phyloP scores from a whole-genome alignment of 2,329 filamentous ascomycete genomes.

The Cercospora berteroae region DNA sequence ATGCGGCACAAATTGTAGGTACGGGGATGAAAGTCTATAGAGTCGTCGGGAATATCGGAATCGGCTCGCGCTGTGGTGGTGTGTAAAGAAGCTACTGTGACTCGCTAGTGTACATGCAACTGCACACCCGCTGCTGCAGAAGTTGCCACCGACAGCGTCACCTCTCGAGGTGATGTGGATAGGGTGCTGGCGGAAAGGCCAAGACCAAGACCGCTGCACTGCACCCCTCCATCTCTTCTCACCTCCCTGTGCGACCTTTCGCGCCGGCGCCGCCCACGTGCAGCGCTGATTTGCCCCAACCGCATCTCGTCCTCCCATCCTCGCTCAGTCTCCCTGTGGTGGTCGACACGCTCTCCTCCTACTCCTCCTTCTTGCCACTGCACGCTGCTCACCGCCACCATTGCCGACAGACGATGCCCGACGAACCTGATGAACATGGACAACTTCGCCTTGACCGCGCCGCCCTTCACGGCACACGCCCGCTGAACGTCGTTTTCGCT shows the following conservation, averaged over 20 bases:
- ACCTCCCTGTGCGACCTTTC: background rate
- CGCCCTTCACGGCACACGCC: constrained; percentile 15
- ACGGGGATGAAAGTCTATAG: background rate
- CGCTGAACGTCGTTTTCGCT: constrained; percentile 39
- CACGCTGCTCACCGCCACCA: background rate
- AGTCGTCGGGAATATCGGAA: background rate
- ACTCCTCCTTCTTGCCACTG: no score
- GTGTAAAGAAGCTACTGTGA: background rate
- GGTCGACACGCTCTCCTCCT: background rate
- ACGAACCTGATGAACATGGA: constrained; percentile 9
- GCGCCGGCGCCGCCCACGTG: background rate
- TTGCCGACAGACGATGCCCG: constrained; percentile 6
- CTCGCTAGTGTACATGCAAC: background rate
- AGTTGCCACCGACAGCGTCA: background rate
- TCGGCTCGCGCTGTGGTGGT: background rate
- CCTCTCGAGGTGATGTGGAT: background rate
- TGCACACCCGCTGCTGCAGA: background rate
- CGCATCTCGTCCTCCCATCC: background rate
- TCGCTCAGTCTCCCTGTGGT: background rate
- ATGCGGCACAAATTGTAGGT: background rate
- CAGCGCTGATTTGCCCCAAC: background rate
- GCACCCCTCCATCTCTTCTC: background rate
- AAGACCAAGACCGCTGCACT: background rate
- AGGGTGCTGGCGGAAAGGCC: background rate
- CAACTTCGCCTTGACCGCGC: background rate